Evolutionary conservation across 140 eudicot genomes (phyloP).

Genomic region (Flaveria floridana): DNA sequence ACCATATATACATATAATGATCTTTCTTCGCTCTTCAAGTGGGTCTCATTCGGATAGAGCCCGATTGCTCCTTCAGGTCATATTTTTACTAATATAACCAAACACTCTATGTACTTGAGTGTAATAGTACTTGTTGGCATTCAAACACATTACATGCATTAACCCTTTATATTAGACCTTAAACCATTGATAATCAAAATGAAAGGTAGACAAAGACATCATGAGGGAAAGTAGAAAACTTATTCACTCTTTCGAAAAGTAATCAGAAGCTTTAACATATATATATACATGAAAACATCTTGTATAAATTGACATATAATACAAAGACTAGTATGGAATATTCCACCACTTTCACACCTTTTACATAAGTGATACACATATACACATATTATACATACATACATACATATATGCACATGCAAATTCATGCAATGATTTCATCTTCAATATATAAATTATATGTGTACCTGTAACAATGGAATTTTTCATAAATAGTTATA

Average conservation of each 20-base stretch:
- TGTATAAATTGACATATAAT: neutral
- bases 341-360: neutral
- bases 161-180: neutral
- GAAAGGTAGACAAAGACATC: neutral
- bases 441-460: neutral
- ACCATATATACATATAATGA: no score
- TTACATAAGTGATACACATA: no score
- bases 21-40: no score
- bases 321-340: neutral
- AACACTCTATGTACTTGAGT: neutral
- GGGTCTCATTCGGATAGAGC: no score
- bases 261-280: neutral
- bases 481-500: neutral
- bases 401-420: neutral
- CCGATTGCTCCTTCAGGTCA: no score
- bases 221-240: neutral
- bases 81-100: neutral
- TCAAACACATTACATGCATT: neutral
- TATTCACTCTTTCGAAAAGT: slow-evolving; percentile 4
- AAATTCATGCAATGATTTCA: slow-evolving; percentile 1
- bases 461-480: neutral
- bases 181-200: neutral
- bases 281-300: neutral
- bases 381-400: neutral
- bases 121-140: neutral